phyloP scores from a whole-genome alignment of 192 early-diverging fungal species.

The Jimgerdemannia flammicorona region DNA sequence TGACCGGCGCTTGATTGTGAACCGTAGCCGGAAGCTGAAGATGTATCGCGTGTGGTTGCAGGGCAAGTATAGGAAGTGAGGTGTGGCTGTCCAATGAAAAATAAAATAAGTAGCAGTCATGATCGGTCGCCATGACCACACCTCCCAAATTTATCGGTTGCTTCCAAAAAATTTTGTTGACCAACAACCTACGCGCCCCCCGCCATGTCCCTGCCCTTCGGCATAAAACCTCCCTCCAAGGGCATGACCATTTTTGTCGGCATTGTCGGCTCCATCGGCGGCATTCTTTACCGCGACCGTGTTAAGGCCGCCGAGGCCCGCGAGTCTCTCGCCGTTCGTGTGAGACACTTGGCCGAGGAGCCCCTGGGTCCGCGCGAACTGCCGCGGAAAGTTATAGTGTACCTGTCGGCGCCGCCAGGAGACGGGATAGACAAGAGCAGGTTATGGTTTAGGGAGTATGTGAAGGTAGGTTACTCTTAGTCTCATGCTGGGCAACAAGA shows the following conservation, averaged over 20 bases:
- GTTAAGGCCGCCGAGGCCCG: constrained; percentile 25
- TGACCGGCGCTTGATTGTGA: constrained; percentile 90
- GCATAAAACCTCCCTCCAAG: constrained; percentile 28
- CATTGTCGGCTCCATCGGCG: constrained; percentile 24
- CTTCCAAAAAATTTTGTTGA: too few species aligned
- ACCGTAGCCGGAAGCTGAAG: constrained; percentile 84
- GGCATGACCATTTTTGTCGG: constrained; percentile 29
- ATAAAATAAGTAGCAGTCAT: background rate
- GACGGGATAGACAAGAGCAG: constrained; percentile 43
- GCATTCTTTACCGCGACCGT: constrained; percentile 25
- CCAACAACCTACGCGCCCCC: background rate
- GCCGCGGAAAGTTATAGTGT: constrained; percentile 40
- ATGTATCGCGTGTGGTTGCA: constrained; percentile 99
- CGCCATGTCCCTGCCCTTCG: constrained; percentile 8
- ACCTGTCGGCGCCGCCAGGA: constrained; percentile 37
- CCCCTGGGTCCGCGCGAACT: constrained; percentile 34
- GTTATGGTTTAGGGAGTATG: constrained; percentile 36
- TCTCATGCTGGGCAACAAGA: background rate
- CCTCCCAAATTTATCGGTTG: too few species aligned
- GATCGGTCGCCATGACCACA: too few species aligned
- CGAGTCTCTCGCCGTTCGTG: constrained; percentile 17
- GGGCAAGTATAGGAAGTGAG: constrained; percentile 83
- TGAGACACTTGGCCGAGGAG: constrained; percentile 28
- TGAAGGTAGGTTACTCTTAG: constrained; percentile 28
- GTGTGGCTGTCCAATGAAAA: constrained; percentile 25